A percentile compares a stretch with the other conserved stretches of the same genome.
Evolutionary conservation across 1,139 yeast genomes (phyloP).

Genomic region (Saccharomyces hybrid): DNA sequence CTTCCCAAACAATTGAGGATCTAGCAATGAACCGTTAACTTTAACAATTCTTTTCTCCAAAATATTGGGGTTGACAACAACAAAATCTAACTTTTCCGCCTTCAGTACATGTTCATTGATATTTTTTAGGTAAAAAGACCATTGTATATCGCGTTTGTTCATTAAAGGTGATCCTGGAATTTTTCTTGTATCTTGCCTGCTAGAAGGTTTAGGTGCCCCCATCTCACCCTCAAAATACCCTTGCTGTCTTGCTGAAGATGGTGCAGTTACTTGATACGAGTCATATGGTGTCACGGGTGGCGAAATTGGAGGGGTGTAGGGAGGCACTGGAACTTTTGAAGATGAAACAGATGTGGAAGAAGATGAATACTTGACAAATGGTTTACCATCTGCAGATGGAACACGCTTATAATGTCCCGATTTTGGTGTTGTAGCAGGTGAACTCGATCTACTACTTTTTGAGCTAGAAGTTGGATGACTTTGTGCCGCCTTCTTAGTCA

Average conservation of each 20-base stretch:
- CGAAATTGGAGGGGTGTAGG: background rate
- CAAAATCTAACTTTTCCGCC: slow-evolving; percentile 45
- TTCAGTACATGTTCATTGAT: slow-evolving; percentile 66
- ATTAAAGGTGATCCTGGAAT: slow-evolving; percentile 35
- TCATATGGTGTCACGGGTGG: slow-evolving; percentile 3
- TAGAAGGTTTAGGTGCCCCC: slow-evolving; percentile 7
- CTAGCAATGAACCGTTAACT: slow-evolving; percentile 49
- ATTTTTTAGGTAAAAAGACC: slow-evolving; percentile 51
- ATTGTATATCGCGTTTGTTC: slow-evolving; percentile 57
- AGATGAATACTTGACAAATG: slow-evolving; percentile 7
- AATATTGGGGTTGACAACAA: slow-evolving; percentile 36
- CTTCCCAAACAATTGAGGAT: slow-evolving; percentile 44
- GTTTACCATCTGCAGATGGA: slow-evolving; percentile 5
- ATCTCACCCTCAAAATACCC: background rate
- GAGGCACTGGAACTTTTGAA: slow-evolving; percentile 3
- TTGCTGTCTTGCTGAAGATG: background rate
- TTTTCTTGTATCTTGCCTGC: slow-evolving; percentile 4
- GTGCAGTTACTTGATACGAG: slow-evolving; percentile 2
- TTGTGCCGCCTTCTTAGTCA: slow-evolving; percentile 4
- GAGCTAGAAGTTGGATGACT: background rate
- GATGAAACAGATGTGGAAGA: slow-evolving; percentile 9
- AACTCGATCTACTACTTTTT: background rate
- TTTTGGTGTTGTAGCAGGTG: background rate
- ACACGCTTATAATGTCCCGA: background rate
- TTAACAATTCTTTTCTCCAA: slow-evolving; percentile 43